A percentile compares a stretch with the other conserved stretches of the same genome.
These are phyloP conservation scores for Articulospora tetracladia DNA, from an alignment of 495 filamentous ascomycete species.

Conservation along the genomic window DNA sequence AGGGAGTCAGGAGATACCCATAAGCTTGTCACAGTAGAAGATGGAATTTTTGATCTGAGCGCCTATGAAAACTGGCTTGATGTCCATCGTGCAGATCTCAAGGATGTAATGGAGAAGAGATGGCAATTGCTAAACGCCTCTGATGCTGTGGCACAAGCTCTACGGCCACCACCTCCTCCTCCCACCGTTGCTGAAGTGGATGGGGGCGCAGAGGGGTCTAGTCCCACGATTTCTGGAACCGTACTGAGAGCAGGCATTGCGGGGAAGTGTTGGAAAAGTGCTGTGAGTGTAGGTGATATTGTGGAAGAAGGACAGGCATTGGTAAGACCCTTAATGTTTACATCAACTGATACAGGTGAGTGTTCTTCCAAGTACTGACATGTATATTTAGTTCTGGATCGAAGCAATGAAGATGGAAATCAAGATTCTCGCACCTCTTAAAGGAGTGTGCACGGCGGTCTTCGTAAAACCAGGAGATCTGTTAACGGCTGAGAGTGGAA, in stretches of 20 bases:
- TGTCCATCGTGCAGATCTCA: background rate
- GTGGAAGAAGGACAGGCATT: background rate
- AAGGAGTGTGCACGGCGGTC: background rate
- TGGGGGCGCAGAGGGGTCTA: no score
- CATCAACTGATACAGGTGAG: no score
- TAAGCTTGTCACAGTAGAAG: background rate
- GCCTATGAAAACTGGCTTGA: background rate
- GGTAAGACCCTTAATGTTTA: background rate
- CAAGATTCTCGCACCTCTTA: background rate
- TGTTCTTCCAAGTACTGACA: no score
- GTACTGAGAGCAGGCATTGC: background rate
- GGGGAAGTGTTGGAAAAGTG: background rate
- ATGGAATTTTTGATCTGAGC: background rate
- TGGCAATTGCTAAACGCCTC: background rate
- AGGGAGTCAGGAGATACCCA: background rate
- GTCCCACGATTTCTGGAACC: background rate
- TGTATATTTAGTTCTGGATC: background rate
- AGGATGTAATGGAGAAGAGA: background rate
- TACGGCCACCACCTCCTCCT: background rate
- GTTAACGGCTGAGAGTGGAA: background rate
- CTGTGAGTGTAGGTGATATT: background rate
- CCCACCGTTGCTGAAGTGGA: background rate
- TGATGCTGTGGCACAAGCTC: background rate
- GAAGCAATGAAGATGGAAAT: background rate
- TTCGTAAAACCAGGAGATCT: background rate